phyloP scores from a whole-genome alignment of 176 grass and related monocot genomes.

The Phragmites australis region DNA sequence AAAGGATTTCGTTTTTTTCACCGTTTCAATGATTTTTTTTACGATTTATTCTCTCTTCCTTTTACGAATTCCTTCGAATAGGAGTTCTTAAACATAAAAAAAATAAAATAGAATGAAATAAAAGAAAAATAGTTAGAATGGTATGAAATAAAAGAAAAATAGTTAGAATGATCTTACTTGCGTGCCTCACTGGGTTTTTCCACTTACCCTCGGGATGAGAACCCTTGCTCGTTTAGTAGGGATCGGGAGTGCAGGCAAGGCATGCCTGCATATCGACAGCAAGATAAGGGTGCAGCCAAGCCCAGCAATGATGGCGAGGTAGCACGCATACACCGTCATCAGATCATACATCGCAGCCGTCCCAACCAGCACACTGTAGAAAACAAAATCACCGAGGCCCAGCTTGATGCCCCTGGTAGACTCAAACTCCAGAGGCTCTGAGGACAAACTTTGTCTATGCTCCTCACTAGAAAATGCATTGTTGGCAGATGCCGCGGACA shows the following conservation, averaged over 20 bases:
- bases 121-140: too few species aligned
- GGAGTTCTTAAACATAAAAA: too few species aligned
- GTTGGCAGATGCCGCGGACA: constrained; percentile 38
- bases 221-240: constrained; percentile 76
- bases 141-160: too few species aligned
- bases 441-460: constrained; percentile 24
- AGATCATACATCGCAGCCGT: constrained; percentile 98
- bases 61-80: too few species aligned
- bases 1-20: too few species aligned
- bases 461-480: constrained; percentile 16
- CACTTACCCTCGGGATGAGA: too few species aligned
- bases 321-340: constrained; percentile 99
- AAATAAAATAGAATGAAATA: too few species aligned
- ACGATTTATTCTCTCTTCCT: too few species aligned
- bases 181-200: too few species aligned
- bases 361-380: constrained; percentile 95
- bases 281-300: constrained; percentile 98
- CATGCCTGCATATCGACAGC: constrained; percentile 77
- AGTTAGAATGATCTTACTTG: too few species aligned
- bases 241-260: constrained; percentile 87
- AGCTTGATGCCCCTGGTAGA: constrained; percentile 84
- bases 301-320: constrained; percentile 94
- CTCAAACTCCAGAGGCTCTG: constrained; percentile 60
- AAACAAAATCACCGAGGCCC: constrained; percentile 94
- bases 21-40: too few species aligned